These are phyloP conservation scores for Penicillium fuscoglaucum DNA, from an alignment of 2,329 filamentous ascomycete genomes.

Conservation along the genomic window DNA sequence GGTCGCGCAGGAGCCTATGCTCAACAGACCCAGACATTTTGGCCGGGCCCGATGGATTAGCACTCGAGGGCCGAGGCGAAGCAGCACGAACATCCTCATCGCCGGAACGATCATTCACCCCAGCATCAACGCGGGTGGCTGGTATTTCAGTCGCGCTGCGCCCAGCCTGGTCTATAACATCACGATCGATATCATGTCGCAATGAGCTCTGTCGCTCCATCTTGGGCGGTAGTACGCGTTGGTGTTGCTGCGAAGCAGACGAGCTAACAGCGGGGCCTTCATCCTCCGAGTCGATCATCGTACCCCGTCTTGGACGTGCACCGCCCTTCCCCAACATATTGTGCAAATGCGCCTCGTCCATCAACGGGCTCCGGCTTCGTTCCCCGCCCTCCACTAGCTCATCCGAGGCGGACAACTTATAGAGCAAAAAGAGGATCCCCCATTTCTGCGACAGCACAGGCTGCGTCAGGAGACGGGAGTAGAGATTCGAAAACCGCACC, in stretches of 20 bases:
- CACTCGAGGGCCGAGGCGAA: conserved; percentile 35
- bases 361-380: conserved; percentile 39
- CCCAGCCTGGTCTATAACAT: conserved; percentile 20
- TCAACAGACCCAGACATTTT: conserved; percentile 62
- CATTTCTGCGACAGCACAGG: conserved; percentile 94
- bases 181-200: conserved; percentile 25
- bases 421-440: conserved; percentile 90
- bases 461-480: conserved; percentile 83
- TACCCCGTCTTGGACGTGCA: conserved; percentile 25
- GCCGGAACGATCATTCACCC: conserved; percentile 18
- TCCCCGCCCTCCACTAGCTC: conserved; percentile 26
- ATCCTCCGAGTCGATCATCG: conserved; percentile 31
- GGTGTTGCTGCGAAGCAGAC: conserved; percentile 39
- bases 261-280: conserved; percentile 43
- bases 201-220: conserved; percentile 30
- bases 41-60: conserved; percentile 2
- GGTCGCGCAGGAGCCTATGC: conserved; percentile 68
- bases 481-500: conserved; percentile 83
- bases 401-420: conserved; percentile 71
- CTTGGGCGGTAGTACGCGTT: conserved; percentile 22
- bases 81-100: conserved; percentile 22
- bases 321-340: conserved; percentile 35
- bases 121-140: conserved; percentile 23
- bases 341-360: conserved; percentile 42
- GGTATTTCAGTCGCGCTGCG: conserved; percentile 22